These are phyloP conservation scores for Penicillium sp. DNA, from an alignment of 2,329 filamentous ascomycete species.

Conservation along the genomic window DNA sequence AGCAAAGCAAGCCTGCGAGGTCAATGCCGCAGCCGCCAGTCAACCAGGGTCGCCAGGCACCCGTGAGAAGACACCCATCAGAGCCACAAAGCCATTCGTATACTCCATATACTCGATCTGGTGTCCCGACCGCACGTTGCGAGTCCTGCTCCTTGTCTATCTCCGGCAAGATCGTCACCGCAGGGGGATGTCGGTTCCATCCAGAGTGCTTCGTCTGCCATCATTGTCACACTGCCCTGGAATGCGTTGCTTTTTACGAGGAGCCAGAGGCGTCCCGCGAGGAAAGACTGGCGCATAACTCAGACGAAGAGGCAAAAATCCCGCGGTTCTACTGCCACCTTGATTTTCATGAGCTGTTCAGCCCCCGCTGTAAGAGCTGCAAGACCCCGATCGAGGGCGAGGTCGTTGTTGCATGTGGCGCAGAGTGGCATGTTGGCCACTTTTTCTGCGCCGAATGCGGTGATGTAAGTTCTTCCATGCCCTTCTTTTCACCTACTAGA, in stretches of 20 bases:
- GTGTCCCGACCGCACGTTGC: slow-evolving; percentile 69
- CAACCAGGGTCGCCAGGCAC: slow-evolving; percentile 26
- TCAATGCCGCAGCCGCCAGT: slow-evolving; percentile 21
- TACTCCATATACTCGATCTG: slow-evolving; percentile 49
- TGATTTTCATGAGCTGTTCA: slow-evolving; percentile 96
- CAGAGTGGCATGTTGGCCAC: slow-evolving; percentile 96
- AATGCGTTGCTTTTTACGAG: slow-evolving; percentile 94
- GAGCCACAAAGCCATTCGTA: slow-evolving; percentile 38
- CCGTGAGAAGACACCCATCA: slow-evolving; percentile 40
- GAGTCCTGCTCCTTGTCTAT: slow-evolving; percentile 83
- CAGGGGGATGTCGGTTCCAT: slow-evolving; percentile 83
- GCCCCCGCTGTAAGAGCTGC: slow-evolving; percentile 92
- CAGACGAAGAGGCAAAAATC: slow-evolving; percentile 63
- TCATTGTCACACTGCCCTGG: slow-evolving; percentile 81
- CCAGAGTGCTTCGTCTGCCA: slow-evolving; percentile 91
- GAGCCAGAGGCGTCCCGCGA: slow-evolving; percentile 74
- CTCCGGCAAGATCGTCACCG: slow-evolving; percentile 83
- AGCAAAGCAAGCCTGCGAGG: slow-evolving; percentile 12
- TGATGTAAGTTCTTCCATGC: slow-evolving; percentile 54
- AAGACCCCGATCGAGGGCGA: slow-evolving; percentile 95
- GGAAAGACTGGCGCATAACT: slow-evolving; percentile 68
- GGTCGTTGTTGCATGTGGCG: slow-evolving; percentile 87
- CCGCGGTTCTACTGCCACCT: slow-evolving; percentile 94
- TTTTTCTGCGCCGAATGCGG: slow-evolving; percentile 99
- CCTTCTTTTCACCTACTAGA: slow-evolving; percentile 14